Conservation (phyloP, 2,329 filamentous ascomycete genomes). For the Diaporthe citrichinensis region DNA sequence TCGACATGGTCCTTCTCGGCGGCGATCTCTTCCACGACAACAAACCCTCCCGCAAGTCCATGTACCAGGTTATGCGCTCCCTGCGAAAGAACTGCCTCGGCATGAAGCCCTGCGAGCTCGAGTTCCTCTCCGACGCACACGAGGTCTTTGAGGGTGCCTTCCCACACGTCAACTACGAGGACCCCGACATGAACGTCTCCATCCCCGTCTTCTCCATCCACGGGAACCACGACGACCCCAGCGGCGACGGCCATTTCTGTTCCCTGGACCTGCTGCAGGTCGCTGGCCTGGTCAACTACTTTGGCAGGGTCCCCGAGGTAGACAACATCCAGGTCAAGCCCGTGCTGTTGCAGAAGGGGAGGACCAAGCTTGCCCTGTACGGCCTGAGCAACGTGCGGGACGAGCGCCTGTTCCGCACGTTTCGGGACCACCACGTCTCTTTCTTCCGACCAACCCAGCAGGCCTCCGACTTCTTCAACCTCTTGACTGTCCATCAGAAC, state of each 20-base stretch:
- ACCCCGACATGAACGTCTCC: constrained; percentile 95
- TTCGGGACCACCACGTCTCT: constrained; percentile 91
- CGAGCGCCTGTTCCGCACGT: constrained; percentile 93
- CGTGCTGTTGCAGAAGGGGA: constrained; percentile 91
- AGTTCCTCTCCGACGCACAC: constrained; percentile 93
- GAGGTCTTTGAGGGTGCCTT: constrained; percentile 93
- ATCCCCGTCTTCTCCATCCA: constrained; percentile 99
- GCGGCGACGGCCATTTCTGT: constrained; percentile 93
- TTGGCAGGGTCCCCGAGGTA: constrained; percentile 89
- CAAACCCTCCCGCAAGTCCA: constrained; percentile 93
- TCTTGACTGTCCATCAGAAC: constrained; percentile 96
- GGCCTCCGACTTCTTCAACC: constrained; percentile 92
- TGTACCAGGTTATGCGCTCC: constrained; percentile 98
- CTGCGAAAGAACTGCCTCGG: constrained; percentile 94
- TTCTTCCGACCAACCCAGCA: constrained; percentile 90
- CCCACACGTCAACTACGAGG: constrained; percentile 97
- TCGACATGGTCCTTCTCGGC: constrained; percentile 96
- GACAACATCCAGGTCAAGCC: constrained; percentile 96
- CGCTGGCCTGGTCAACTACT: constrained; percentile 95
- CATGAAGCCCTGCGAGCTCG: constrained; percentile 94
- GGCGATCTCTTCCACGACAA: constrained; percentile 99
- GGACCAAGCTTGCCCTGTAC: constrained; percentile 92
- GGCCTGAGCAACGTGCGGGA: constrained; percentile 97
- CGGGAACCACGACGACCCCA: constrained; percentile 97
- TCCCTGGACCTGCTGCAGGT: constrained; percentile 93